These are phyloP conservation scores for Irpex lacteus DNA, from an alignment of 1,284 basidiomycete species.

Conservation along the genomic window DNA sequence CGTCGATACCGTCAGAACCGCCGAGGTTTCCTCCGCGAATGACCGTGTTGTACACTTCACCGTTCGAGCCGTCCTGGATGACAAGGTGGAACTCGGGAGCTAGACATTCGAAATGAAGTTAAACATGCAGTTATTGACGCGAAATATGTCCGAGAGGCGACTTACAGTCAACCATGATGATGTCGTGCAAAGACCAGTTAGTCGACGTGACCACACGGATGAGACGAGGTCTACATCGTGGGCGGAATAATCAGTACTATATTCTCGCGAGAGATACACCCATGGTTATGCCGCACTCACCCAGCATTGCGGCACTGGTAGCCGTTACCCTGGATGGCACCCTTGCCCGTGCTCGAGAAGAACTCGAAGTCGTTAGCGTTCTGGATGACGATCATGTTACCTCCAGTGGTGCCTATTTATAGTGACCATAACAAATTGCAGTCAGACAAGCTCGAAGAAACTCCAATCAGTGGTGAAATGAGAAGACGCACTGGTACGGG, in stretches of 20 bases:
- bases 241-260: too few species aligned
- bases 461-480: neutral
- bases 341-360: conserved; percentile 33
- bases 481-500: conserved; percentile 22
- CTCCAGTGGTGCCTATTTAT: conserved; percentile 25
- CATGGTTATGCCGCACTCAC: conserved; percentile 13
- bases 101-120: conserved; percentile 5
- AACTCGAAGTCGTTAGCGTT: conserved; percentile 37
- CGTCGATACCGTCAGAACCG: conserved; percentile 35
- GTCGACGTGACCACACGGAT: conserved; percentile 31
- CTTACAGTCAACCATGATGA: conserved; percentile 35
- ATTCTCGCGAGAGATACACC: too few species aligned
- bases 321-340: conserved; percentile 34
- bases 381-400: conserved; percentile 32
- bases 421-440: neutral
- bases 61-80: conserved; percentile 29
- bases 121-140: neutral
- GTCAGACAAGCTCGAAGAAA: neutral
- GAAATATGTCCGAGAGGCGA: neutral
- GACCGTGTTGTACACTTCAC: conserved; percentile 35
- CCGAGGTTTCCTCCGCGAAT: conserved; percentile 35
- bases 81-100: conserved; percentile 37
- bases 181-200: conserved; percentile 35
- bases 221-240: conserved; percentile 26
- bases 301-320: conserved; percentile 34